These are phyloP conservation scores for Colletotrichum phormii DNA, from an alignment of 2,329 filamentous ascomycete genomes.

Conservation along the genomic window DNA sequence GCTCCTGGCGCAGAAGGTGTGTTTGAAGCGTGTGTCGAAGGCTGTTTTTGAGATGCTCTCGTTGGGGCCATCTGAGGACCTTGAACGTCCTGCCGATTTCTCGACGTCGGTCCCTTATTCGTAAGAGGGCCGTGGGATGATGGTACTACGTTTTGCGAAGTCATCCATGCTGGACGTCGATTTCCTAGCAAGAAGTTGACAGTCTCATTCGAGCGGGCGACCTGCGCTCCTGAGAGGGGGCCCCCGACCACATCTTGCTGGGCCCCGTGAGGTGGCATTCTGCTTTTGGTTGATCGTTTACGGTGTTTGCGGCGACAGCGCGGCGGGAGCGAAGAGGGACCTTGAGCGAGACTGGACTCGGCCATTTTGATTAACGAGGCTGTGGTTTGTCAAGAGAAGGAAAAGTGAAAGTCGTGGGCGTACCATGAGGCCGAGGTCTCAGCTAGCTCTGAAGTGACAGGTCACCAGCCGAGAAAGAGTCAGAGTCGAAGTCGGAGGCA, in stretches of 20 bases:
- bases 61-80: neutral
- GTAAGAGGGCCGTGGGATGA: neutral
- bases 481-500: neutral
- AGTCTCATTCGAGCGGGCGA: conserved; percentile 55
- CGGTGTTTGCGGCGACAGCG: conserved; percentile 21
- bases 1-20: neutral
- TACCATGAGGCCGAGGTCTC: conserved; percentile 33
- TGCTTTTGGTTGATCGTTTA: conserved; percentile 12
- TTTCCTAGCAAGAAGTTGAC: conserved; percentile 52
- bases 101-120: neutral
- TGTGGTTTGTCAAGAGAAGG: neutral
- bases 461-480: neutral
- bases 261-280: conserved; percentile 12
- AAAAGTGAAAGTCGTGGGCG: neutral
- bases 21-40: neutral
- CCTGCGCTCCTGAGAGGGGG: conserved; percentile 40
- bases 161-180: conserved; percentile 48
- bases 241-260: conserved; percentile 4
- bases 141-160: neutral
- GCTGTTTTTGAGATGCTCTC: neutral
- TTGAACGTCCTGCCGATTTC: neutral
- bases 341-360: conserved; percentile 31
- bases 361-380: conserved; percentile 19
- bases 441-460: neutral
- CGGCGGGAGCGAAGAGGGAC: conserved; percentile 16